Base-by-base conservation (phyloP, 805 yeast species). In the Clavispora fructus region DNA sequence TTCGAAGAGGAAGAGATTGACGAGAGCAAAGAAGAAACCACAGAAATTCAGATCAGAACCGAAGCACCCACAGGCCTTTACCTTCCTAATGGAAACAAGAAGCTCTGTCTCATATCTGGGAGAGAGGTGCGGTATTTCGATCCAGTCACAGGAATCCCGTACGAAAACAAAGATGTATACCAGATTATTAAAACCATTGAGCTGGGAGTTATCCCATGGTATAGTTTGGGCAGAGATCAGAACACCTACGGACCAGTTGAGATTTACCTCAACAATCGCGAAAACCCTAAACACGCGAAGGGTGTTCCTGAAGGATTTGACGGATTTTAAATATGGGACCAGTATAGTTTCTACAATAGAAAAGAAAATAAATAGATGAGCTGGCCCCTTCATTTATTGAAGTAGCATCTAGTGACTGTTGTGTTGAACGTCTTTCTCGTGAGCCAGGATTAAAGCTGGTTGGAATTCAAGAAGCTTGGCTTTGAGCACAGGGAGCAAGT, bases 251-350 rank as follows among this genome's bases (percentile, higher is more conserved):
- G 73, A 16, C 68, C 65, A 10, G 69, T 71, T 6, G 74, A 68
- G 50, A 57, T 74, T 5, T 71, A 70, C 40, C 61, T 70, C 26
- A 75, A 74, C 19, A 60, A 61, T 48, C 67, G 74, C 51, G 69
- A 58, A 74, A 88, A 88, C 54, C 77, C 73, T 64, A 68, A 75
- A 43, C 89, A 82, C 53, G 96, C 96, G 0, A 77, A 77, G 50
- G 96, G 95, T 7, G 96, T 89, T 11, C 97, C 97, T 1, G 85
- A 83, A 44, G 95, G 95, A 7, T 90, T 90, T 63, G 79, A 69
- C 52, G 66, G 51, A n/a, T 45, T 31, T 14, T 32, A 31, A 30
- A 23, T 13, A 27, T n/a, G 27, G 13, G 7, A 23, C 17, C 11
- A 32, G 7, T 35, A 19, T 35, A 25, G 19, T 37, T 37, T 37